Percentiles rank a stretch among this genome's conserved stretches.
Conservation (phyloP, 2,329 filamentous ascomycete species). For the Chaetomiaceae sp. region DNA sequence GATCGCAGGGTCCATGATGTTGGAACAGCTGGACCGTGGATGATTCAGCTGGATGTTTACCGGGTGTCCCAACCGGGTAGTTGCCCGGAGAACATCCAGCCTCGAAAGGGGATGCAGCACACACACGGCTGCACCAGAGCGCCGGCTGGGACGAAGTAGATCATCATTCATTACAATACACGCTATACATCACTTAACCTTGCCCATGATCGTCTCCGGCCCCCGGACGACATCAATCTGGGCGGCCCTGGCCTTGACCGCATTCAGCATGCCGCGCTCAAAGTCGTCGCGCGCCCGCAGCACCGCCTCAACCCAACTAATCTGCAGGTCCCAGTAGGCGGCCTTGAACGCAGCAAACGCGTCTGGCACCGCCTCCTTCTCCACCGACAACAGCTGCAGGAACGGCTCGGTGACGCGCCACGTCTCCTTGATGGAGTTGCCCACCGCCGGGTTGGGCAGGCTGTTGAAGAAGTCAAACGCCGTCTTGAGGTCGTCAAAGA, state of each 20-base stretch:
- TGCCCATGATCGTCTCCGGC: slow-evolving; percentile 88
- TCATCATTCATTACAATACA: slow-evolving; percentile 8
- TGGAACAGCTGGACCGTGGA: too few relatives aligned
- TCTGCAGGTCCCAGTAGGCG: slow-evolving; percentile 87
- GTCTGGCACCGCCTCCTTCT: slow-evolving; percentile 65
- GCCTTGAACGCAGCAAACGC: slow-evolving; percentile 79
- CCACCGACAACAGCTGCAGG: slow-evolving; percentile 69
- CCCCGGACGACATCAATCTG: slow-evolving; percentile 76
- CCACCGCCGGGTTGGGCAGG: slow-evolving; percentile 64
- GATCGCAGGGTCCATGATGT: too few relatives aligned
- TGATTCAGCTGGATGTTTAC: not conserved
- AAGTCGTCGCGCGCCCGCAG: slow-evolving; percentile 85
- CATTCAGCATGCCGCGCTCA: slow-evolving; percentile 80
- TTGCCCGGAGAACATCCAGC: slow-evolving; percentile 1
- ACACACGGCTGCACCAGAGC: not conserved
- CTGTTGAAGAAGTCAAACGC: slow-evolving; percentile 83
- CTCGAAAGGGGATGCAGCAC: not conserved
- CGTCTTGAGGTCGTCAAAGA: slow-evolving; percentile 85
- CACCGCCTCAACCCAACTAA: slow-evolving; percentile 93
- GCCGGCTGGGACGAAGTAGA: not conserved
- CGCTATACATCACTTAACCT: slow-evolving; percentile 61
- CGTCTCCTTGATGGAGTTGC: slow-evolving; percentile 71
- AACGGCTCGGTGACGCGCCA: slow-evolving; percentile 90
- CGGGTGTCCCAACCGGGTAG: slow-evolving; percentile 8
- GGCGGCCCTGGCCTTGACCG: slow-evolving; percentile 82